A percentile compares a stretch with the other conserved stretches of the same genome.
phyloP scores from a whole-genome alignment of 2,329 filamentous ascomycete genomes.

The Neobulgaria alba region DNA sequence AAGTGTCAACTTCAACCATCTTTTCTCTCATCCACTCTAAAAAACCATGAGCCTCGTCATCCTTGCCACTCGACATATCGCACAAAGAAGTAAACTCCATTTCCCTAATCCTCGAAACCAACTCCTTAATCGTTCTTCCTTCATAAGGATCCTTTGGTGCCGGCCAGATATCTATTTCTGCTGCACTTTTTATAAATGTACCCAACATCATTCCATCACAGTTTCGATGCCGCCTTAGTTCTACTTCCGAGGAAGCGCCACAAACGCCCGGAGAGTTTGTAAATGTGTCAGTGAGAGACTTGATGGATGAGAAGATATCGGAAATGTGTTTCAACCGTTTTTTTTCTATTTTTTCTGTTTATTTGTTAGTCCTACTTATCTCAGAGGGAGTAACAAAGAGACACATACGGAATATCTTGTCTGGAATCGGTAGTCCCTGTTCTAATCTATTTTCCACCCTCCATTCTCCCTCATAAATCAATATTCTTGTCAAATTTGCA shows the following conservation, averaged over 20 bases:
- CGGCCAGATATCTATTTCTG: slow-evolving; percentile 4
- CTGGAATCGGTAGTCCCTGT: not conserved
- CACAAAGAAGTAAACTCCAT: not conserved
- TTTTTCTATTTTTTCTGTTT: not conserved
- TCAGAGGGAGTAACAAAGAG: no score
- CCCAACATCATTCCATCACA: slow-evolving; percentile 12
- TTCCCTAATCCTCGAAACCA: not conserved
- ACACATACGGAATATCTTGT: not conserved
- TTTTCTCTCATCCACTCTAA: not conserved
- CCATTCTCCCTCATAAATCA: not conserved
- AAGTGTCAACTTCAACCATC: not conserved
- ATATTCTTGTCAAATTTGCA: not conserved
- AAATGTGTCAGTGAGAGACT: not conserved
- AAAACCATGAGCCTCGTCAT: not conserved
- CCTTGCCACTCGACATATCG: not conserved
- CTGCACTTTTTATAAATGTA: slow-evolving; percentile 7
- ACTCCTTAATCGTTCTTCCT: not conserved
- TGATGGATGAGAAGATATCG: not conserved
- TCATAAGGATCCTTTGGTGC: slow-evolving; percentile 4
- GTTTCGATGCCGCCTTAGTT: not conserved
- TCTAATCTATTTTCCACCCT: not conserved
- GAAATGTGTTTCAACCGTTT: not conserved
- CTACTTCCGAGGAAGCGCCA: not conserved
- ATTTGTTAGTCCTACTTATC: not conserved
- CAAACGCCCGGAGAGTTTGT: not conserved